Percentiles rank a stretch among this genome's conserved stretches.
Evolutionary conservation across 148 eudicot genomes (phyloP).

Genomic region (Cornus controversa): DNA sequence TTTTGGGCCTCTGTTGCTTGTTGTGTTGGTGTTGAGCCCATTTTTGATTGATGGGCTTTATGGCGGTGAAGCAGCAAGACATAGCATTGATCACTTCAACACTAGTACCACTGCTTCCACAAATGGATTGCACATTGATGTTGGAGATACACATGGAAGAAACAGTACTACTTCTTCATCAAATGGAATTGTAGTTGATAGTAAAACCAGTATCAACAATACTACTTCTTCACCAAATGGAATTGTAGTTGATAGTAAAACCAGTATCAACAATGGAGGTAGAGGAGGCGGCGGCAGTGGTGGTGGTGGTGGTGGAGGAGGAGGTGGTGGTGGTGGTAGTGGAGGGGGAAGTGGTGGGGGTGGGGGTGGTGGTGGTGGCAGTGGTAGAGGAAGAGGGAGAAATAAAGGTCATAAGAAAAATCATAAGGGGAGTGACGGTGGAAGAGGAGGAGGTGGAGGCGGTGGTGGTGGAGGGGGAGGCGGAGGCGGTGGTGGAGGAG

Average conservation of each 20-base stretch:
- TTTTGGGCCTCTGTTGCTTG: background rate
- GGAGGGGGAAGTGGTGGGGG: background rate
- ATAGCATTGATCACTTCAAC: too few species aligned
- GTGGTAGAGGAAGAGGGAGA: background rate
- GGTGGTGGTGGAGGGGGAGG: constrained; percentile 3
- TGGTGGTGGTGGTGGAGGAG: background rate
- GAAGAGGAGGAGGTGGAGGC: constrained; percentile 2
- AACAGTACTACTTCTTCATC: background rate
- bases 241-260: background rate
- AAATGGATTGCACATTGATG: background rate
- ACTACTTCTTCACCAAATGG: background rate
- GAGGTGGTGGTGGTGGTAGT: background rate
- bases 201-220: background rate
- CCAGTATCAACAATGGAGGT: background rate
- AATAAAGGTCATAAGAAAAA: background rate
- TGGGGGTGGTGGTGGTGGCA: background rate
- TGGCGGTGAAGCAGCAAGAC: background rate
- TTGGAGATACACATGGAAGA: background rate
- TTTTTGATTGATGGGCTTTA: background rate
- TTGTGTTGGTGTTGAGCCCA: background rate
- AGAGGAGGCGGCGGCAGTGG: background rate
- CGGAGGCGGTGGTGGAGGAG: background rate
- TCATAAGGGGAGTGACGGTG: background rate
- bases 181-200: background rate
- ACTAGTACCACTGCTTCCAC: too few species aligned